Evolutionary conservation across 768 basidiomycete species (phyloP), one percentile per base, ranked within the genome.

Genomic region (Suillus spraguei): DNA sequence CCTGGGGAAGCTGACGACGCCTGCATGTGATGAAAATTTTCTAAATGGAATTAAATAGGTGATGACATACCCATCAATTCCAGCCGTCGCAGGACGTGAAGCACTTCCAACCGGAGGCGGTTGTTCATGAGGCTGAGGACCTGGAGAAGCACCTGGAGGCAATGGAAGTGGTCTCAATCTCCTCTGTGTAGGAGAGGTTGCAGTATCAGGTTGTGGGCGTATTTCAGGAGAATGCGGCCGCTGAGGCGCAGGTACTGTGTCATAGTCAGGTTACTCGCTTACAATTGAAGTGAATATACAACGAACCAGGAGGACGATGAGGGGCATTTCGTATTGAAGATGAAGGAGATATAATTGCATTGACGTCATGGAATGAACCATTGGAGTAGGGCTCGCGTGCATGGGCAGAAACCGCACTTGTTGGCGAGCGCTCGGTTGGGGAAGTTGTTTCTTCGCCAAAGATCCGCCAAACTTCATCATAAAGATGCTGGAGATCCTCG

Each of bases 391-490:
- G 68, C 3, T 71, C 72, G 60, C 68, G 69, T n/a, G 68, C 9
- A 33, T 59, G 65, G 63, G 54, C n/a, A 7, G 74, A 62, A 39
- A 63, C 61, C 4, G 64, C 64, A 39, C 56, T 67, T 62, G 47
- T 66, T 35, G 67, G 66, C 11, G 71, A 63, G 42, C 69, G 75
- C 61, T 75, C 72, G 44, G 74, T 65, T 35, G 76, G 74, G 0
- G 82, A 74, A 5, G 66, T 0, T 4, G 74, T 39, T 68, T 83
- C 82, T 59, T 89, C 86, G 36, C 81, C 75, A 68, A 90, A 92
- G 35, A 84, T 85, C 52, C 84, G 85, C 79, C 88, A 87, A 24
- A 92, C 90, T 72, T 90, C 87, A 66, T 91, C 84, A 74, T 91
- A 92, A 50, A 92, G 82, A 62, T 83, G 81, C 67, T 90, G 87